Base-by-base conservation (phyloP, 768 basidiomycete genomes). In the Thelephora ganbajun region DNA sequence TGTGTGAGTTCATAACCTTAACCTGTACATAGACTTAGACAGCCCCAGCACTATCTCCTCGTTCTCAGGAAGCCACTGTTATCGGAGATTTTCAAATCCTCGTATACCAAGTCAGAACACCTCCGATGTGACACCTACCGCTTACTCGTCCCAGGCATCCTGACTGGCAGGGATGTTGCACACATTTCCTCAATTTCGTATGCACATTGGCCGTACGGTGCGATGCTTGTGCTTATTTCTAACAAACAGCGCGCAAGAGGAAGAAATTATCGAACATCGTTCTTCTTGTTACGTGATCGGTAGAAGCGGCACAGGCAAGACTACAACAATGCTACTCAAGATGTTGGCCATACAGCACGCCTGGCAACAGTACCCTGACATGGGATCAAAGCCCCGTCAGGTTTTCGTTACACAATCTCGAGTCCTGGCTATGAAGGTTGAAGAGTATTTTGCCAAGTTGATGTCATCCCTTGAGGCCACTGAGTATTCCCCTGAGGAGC, bases 221-320 rank as follows among this genome's bases (percentile, higher is more conserved):
- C 14, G 16, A 30, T 30, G n/a, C n/a, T n/a, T n/a, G n/a, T n/a
- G n/a, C n/a, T n/a, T n/a, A n/a, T n/a, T n/a, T n/a, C n/a, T n/a
- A n/a, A n/a, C n/a, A n/a, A 22, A 12, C 44, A 69, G 69, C 6
- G 53, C 70, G 0, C 64, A 69, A 39, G 77, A 82, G 52, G 69
- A 69, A 53, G 65, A 61, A 50, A 80, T 83, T 11, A 73, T 80
- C n/a, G 73, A 80, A 44, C 72, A 81, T 52, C 63, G 63, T 0
- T 59, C 67, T 11, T 80, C 80, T 0, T 81, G 77, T 52, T 81
- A 77, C 57, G 80, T 83, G 33, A 16, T 55, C 7, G 49, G 80
- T 0, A 66, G 79, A 33, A 81, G 79, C 56, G 80, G 80, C 6
- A 83, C 80, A 0, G 80, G 80, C 79, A 61, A 59, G 41, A 61